Conservation (phyloP, 1,284 basidiomycete species). For the Psilocybe mexicana region DNA sequence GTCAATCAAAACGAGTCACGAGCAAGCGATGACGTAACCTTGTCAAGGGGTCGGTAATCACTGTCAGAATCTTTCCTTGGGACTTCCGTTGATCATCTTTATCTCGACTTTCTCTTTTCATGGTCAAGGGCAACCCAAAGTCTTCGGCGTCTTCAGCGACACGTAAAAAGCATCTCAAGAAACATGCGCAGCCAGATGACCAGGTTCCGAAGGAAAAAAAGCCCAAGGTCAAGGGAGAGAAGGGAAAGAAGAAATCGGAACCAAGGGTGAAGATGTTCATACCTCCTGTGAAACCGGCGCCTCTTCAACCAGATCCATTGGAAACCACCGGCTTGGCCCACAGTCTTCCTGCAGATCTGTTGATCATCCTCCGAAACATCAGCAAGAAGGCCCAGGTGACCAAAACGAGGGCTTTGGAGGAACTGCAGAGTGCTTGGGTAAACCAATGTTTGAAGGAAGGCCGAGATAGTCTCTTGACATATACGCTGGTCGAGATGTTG, state of each 20-base stretch:
- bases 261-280: constrained; percentile 80
- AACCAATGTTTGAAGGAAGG: constrained; percentile 46
- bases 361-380: constrained; percentile 81
- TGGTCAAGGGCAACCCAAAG: constrained; percentile 55
- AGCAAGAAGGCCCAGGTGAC: constrained; percentile 94
- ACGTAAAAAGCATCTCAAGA: constrained; percentile 83
- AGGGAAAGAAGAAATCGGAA: constrained; percentile 61
- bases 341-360: constrained; percentile 78
- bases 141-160: constrained; percentile 81
- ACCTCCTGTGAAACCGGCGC: constrained; percentile 83
- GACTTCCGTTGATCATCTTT: too few species aligned
- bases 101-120: constrained; percentile 10
- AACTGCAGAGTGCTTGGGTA: constrained; percentile 74
- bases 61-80: too few species aligned
- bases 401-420: constrained; percentile 85
- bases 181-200: constrained; percentile 45
- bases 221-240: constrained; percentile 47
- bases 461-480: constrained; percentile 38
- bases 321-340: constrained; percentile 84
- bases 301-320: constrained; percentile 86
- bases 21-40: too few species aligned
- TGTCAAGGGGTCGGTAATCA: too few species aligned
- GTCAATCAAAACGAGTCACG: too few species aligned
- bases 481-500: constrained; percentile 62
- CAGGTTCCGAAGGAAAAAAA: constrained; percentile 42